phyloP scores from a whole-genome alignment of 192 early-diverging fungal species.

The Entomortierella beljakovae region DNA sequence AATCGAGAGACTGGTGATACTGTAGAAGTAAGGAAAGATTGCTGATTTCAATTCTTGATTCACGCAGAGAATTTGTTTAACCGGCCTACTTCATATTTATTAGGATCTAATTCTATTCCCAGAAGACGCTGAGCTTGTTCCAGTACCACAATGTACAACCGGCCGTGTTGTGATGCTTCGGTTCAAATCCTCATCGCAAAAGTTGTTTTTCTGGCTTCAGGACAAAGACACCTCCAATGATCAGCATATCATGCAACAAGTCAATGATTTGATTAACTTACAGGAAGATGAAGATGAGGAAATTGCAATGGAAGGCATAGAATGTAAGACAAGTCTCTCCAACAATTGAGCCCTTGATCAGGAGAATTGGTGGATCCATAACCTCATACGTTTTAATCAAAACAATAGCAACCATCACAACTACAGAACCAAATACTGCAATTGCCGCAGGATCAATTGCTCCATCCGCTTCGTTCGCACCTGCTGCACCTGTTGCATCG shows the following conservation, averaged over 20 bases:
- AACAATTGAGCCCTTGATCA: neutral
- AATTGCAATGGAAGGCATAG: conserved; percentile 31
- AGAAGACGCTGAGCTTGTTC: conserved; percentile 76
- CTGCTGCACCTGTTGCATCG: conserved; percentile 21
- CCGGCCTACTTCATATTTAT: neutral
- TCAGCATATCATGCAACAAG: conserved; percentile 60
- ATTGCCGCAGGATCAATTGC: conserved; percentile 2
- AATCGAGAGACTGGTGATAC: conserved; percentile 63
- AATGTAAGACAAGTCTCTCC: conserved; percentile 6
- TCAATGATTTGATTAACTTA: conserved; percentile 67
- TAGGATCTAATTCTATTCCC: conserved; percentile 80
- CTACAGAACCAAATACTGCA: neutral
- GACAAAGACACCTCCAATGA: conserved; percentile 70
- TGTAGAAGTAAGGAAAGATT: conserved; percentile 32
- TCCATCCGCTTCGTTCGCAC: conserved; percentile 40
- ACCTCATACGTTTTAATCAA: neutral
- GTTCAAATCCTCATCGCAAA: conserved; percentile 83
- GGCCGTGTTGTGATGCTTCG: conserved; percentile 85
- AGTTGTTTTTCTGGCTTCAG: conserved; percentile 90
- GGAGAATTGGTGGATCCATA: too few species aligned
- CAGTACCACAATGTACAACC: conserved; percentile 62
- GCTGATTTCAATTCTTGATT: neutral
- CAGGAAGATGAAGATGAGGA: conserved; percentile 51
- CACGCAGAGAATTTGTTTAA: neutral
- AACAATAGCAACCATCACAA: conserved; percentile 3